Evolutionary conservation across 2,329 filamentous ascomycete species (phyloP).

Genomic region (Aphanoascus verrucosus): DNA sequence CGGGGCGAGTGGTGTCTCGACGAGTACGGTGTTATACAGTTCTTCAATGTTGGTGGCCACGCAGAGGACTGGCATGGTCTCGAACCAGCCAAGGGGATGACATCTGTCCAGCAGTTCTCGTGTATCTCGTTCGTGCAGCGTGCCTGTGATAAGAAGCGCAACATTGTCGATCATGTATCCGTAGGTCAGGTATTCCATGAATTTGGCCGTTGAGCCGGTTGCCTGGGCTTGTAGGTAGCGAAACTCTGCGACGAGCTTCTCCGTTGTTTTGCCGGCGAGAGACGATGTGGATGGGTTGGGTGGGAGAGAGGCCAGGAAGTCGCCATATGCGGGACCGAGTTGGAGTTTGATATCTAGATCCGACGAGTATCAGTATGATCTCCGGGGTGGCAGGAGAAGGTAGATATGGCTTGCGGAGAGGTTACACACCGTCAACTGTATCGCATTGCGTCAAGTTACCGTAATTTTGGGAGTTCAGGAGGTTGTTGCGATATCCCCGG

Average conservation of each 20-base stretch:
- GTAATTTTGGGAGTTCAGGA: slow-evolving; percentile 85
- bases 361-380: neutral
- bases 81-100: slow-evolving; percentile 96
- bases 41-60: slow-evolving; percentile 98
- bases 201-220: slow-evolving; percentile 79
- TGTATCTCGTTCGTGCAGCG: slow-evolving; percentile 92
- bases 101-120: slow-evolving; percentile 90
- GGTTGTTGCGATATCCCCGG: slow-evolving; percentile 87
- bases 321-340: slow-evolving; percentile 90
- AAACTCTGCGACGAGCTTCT: slow-evolving; percentile 96
- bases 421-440: slow-evolving; percentile 71
- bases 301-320: slow-evolving; percentile 85
- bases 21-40: slow-evolving; percentile 92
- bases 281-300: slow-evolving; percentile 94
- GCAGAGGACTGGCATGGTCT: slow-evolving; percentile 95
- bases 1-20: slow-evolving; percentile 88
- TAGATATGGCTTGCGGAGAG: neutral
- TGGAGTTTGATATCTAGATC: slow-evolving; percentile 86
- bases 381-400: neutral
- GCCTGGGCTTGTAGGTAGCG: slow-evolving; percentile 91
- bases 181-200: slow-evolving; percentile 97
- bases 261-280: slow-evolving; percentile 88
- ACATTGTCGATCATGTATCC: slow-evolving; percentile 99
- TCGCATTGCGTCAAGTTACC: slow-evolving; percentile 95
- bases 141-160: slow-evolving; percentile 92